Percentiles rank a stretch among this genome's conserved stretches.
phyloP scores from a whole-genome alignment of 1,284 basidiomycete species.

The Lignosus rhinocerotis region DNA sequence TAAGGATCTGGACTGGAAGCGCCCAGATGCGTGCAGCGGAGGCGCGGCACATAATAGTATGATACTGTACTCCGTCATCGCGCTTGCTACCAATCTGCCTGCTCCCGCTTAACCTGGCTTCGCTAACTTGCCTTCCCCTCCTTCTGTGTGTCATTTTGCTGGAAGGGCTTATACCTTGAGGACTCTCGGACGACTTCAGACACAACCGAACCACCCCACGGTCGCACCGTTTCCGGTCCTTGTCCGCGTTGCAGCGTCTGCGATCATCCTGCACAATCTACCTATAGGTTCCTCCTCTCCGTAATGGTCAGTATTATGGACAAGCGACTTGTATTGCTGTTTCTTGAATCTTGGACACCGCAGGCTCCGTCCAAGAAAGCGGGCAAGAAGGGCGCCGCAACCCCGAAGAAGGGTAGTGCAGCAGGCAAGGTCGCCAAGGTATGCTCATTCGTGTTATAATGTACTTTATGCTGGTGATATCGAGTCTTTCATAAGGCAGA shows the following conservation, averaged over 20 bases:
- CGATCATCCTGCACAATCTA: conserved; percentile 11
- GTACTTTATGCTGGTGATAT: not conserved
- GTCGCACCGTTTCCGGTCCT: conserved; percentile 15
- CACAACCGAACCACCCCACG: conserved; percentile 2
- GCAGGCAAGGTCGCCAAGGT: conserved; percentile 77
- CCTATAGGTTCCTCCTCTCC: conserved; percentile 1
- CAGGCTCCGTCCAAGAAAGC: conserved; percentile 92
- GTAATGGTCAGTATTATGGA: conserved; percentile 26
- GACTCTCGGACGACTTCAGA: not conserved
- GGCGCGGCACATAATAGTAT: not conserved
- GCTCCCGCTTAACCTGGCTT: not conserved
- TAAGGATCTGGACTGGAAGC: too few species aligned
- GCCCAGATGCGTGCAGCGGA: too few species aligned
- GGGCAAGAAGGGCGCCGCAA: conserved; percentile 76
- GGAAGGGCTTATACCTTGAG: not conserved
- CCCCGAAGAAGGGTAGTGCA: conserved; percentile 57
- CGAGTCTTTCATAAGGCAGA: conserved; percentile 71
- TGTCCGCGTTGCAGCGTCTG: conserved; percentile 2
- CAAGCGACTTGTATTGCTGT: conserved; percentile 14
- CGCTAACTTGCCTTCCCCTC: not conserved
- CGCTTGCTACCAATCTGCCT: conserved; percentile 9
- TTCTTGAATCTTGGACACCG: conserved; percentile 17
- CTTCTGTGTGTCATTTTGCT: not conserved
- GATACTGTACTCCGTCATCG: conserved; percentile 11
- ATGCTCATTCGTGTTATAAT: conserved; percentile 8